Percentiles rank a stretch among this genome's conserved stretches.
Evolutionary conservation across 225 moss, liverwort and hornwort species (phyloP).

Genomic region (Ulota crispa): DNA sequence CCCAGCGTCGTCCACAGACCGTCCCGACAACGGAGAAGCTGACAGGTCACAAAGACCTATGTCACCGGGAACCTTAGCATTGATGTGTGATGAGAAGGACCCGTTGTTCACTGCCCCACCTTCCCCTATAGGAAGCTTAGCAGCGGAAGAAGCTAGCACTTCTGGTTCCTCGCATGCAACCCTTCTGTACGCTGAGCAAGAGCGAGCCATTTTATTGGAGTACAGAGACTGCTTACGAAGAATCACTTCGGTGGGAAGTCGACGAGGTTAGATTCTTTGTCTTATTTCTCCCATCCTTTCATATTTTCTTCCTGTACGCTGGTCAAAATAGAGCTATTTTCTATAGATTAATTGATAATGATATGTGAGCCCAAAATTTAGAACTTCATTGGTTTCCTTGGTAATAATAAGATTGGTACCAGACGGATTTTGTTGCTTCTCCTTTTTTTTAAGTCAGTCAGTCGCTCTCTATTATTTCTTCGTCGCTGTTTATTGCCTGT

Average conservation of each 20-base stretch:
- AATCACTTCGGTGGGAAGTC: constrained; percentile 51
- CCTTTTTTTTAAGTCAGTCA: neutral
- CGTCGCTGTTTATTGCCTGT: neutral
- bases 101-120: constrained; percentile 58
- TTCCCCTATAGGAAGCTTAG: constrained; percentile 45
- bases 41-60: constrained; percentile 43
- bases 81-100: constrained; percentile 64
- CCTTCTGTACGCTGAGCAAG: constrained; percentile 47
- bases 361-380: neutral
- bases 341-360: neutral
- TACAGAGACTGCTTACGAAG: constrained; percentile 51
- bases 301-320: neutral
- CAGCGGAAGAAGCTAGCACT: constrained; percentile 31
- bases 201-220: constrained; percentile 49
- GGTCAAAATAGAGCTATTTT: neutral
- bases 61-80: constrained; percentile 52
- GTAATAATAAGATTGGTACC: neutral
- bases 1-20: constrained; percentile 9
- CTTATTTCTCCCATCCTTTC: constrained; percentile 7
- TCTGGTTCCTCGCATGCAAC: constrained; percentile 36
- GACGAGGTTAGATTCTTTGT: constrained; percentile 40
- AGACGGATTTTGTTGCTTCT: neutral
- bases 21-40: constrained; percentile 35
- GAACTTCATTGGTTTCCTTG: neutral
- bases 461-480: neutral